Conservation (phyloP, 2,329 filamentous ascomycete genomes). For the Xylariaceae sp. region DNA sequence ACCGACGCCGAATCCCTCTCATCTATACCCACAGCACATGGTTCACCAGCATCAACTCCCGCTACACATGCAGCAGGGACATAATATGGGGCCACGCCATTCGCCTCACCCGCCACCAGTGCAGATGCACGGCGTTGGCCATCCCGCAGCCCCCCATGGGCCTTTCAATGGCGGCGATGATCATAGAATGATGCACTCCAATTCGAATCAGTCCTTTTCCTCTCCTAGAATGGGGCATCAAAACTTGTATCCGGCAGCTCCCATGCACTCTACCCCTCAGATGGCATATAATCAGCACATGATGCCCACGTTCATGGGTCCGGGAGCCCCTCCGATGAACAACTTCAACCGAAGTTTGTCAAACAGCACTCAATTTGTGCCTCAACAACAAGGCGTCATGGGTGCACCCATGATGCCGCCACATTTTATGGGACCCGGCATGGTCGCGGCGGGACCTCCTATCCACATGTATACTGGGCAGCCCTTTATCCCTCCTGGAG, state of each 20-base stretch:
- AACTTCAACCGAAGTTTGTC: constrained; percentile 65
- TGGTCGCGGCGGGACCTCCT: constrained; percentile 63
- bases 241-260: constrained; percentile 61
- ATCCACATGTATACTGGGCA: constrained; percentile 74
- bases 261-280: constrained; percentile 63
- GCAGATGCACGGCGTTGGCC: constrained; percentile 69
- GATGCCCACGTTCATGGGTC: constrained; percentile 64
- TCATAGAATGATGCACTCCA: constrained; percentile 83
- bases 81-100: constrained; percentile 61
- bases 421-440: constrained; percentile 69
- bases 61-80: constrained; percentile 72
- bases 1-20: constrained; percentile 63
- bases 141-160: constrained; percentile 58
- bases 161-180: constrained; percentile 72
- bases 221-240: constrained; percentile 74
- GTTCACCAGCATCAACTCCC: constrained; percentile 81
- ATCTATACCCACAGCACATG: constrained; percentile 61
- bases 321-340: constrained; percentile 63
- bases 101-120: constrained; percentile 73
- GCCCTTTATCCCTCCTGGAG: constrained; percentile 58
- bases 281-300: constrained; percentile 68
- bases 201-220: constrained; percentile 76
- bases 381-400: constrained; percentile 66
- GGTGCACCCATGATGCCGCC: constrained; percentile 74
- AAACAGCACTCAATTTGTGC: constrained; percentile 66